Base-by-base conservation (phyloP, 192 early-diverging fungal species). In the Diversispora eburnea region DNA sequence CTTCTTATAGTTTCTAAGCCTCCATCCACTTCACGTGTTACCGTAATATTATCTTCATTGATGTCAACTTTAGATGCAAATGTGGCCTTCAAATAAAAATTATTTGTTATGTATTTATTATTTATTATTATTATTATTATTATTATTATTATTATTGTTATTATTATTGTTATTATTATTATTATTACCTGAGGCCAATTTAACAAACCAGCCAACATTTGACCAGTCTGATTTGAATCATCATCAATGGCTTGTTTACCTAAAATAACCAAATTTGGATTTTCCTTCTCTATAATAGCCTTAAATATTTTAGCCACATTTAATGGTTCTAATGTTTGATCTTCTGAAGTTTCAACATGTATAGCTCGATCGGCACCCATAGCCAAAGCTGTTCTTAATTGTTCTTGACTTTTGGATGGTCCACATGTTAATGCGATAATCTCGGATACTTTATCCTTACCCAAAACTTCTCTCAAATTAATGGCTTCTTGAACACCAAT, bases 231-330 rank as follows among this genome's bases (percentile, higher is more conserved):
- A 83, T 90, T 92, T 60, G 92, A 82, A 79, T 99, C 97, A 80
- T 99, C 97, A 84, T 98, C 97, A 77, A 99, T 99, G 47, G 95
- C 95, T 86, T 99, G 97, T 85, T 99, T 99, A 63, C 97, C 97
- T 64, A 99, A 83, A 65, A 99, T 92, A 17, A 99, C 92, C 25
- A 98, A 79, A 76, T 95, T 89, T 42, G 96, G 92, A 83, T 96
- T 94, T 80, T 96, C 91, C 84, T 93, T 92, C 25, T 90, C 91
- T 41, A 91, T 85, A 43, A 94, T 82, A 64, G 93, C 94, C 86
- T 89, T 92, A 82, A 99, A 81, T 66, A 96, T 77, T 86, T 99
- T 98, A 67, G 97, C 97, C 41, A 99, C 94, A 74, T 84, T 86
- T 45, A 92, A 77, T 49, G 96, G 96, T 85, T 98, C 91, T 55